Evolutionary conservation across 2,329 filamentous ascomycete species (phyloP).

Genomic region (Fusarium sp.): DNA sequence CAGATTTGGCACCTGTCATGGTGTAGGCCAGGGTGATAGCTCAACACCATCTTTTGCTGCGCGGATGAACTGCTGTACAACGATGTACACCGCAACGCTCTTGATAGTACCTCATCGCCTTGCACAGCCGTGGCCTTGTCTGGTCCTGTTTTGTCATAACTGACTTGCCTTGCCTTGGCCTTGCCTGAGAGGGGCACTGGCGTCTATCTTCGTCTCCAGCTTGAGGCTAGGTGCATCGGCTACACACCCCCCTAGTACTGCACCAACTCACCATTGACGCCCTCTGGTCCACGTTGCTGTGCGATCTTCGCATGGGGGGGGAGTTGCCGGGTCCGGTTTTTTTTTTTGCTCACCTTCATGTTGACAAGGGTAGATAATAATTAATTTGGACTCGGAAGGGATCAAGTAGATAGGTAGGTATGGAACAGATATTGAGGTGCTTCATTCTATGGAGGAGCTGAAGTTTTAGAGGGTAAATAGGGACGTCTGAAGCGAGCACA

Average conservation of each 20-base stretch:
- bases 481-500: too few relatives aligned
- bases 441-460: background rate
- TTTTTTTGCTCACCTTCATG: slow-evolving; percentile 31
- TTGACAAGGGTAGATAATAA: slow-evolving; percentile 26
- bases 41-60: slow-evolving; percentile 21
- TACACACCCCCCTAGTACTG: slow-evolving; percentile 35
- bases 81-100: slow-evolving; percentile 41
- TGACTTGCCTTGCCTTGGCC: slow-evolving; percentile 30
- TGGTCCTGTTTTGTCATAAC: slow-evolving; percentile 13
- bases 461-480: background rate
- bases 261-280: slow-evolving; percentile 38
- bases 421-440: background rate
- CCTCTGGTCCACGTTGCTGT: slow-evolving; percentile 42
- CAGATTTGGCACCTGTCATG: slow-evolving; percentile 45
- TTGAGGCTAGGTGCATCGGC: slow-evolving; percentile 27
- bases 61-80: slow-evolving; percentile 38
- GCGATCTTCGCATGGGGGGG: slow-evolving; percentile 50
- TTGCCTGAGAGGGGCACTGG: slow-evolving; percentile 39
- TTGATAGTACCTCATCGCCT: slow-evolving; percentile 35
- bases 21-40: slow-evolving; percentile 19
- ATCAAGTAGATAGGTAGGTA: background rate
- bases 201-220: slow-evolving; percentile 37
- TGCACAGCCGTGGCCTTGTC: slow-evolving; percentile 41
- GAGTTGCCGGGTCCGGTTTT: slow-evolving; percentile 46
- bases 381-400: slow-evolving; percentile 15